Evolutionary conservation across 441 rosid genomes (phyloP), one percentile per base, ranked within the genome.

Genomic region (Adansonia gregorii): DNA sequence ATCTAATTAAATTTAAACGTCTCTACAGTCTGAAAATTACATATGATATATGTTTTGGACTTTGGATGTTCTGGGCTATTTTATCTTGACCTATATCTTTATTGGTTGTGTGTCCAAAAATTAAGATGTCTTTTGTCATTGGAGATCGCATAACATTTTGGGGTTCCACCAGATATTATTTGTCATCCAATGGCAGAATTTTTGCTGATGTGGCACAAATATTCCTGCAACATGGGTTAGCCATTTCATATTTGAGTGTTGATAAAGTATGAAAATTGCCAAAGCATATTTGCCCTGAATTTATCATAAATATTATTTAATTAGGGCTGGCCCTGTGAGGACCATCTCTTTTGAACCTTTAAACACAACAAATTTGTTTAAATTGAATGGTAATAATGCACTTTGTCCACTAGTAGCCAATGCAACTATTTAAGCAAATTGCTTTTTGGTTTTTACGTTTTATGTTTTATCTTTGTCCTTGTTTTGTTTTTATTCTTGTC

Each of bases 241-340:
- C 12, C 43, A 15, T 66, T 66, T 39, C 49, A 41, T 41, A 0
- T 15, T 35, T 39, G 11, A 39, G 39, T 22, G 35, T 49, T 52
- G 52, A 51, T 52, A 19, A 49, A 52, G 46, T 71, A 51, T 71
- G 74, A 27, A 22, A 52, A 17, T 68, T 51, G 11, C 24, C 49
- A 17, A 41, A 67, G 69, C 56, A 67, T 67, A 63, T 58, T 55
- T 71, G 45, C 55, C 51, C 10, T 64, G 79, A 63, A 17, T 67
- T 54, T 71, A 49, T 56, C 49, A 46, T 68, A 75, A 49, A 35
- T 75, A 5, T 19, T 51, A 35, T 70, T 39, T 51, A 0, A 27
- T 49, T 60, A 15, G 10, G 58, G 66, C 64, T 5, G 9, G 9
- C 48, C 35, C 6, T 14, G 12, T 35, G 19, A 78, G 43, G 22